Base-by-base conservation (phyloP, 257 asterid species). In the Scutellaria minor region DNA sequence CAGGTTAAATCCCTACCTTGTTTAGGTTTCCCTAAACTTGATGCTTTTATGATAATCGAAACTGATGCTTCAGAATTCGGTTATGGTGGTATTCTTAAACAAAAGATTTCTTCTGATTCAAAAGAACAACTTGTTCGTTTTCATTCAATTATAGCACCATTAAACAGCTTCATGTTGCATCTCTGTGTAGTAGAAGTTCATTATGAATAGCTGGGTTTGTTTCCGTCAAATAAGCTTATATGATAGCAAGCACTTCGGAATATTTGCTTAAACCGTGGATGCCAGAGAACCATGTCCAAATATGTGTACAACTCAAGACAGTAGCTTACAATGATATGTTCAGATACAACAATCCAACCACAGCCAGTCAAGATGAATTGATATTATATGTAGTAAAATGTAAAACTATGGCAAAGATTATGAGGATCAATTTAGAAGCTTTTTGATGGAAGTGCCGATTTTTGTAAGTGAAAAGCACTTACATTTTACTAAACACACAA, bases 241-340 rank as follows among this genome's bases (percentile, higher is more conserved):
- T n/a, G 47, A 45, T 22, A 24, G 13, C 76, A 73, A n/a, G 63
- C 56, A 48, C 40, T 18, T 69, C 59, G 2, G 8, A 20, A 52
- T 62, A 60, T 61, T 14, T 66, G 70, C 56, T 11, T 31, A 63
- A 68, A 2, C 37, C 2, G 27, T 31, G 37, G 37, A 31, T 31
- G 37, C 37, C 37, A 31, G 37, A 31, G 37, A 31, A 31, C 37
- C 5, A 31, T 31, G 37, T 31, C 42, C 41, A 54, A 24, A 56
- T 2, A 57, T 57, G 37, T 31, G 5, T 13, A 58, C 9, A 58
- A 40, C 39, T 57, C 67, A 66, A 53, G 50, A 51, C 69, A 64
- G 3, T 40, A 70, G 84, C 90, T 83, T 83, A 91, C 98, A 66
- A 66, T 14, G 27, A 20, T 37, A 54, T 45, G 54, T 66, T 57